Base-by-base conservation (phyloP, 331 rosid genomes). In the Malus hybrid region DNA sequence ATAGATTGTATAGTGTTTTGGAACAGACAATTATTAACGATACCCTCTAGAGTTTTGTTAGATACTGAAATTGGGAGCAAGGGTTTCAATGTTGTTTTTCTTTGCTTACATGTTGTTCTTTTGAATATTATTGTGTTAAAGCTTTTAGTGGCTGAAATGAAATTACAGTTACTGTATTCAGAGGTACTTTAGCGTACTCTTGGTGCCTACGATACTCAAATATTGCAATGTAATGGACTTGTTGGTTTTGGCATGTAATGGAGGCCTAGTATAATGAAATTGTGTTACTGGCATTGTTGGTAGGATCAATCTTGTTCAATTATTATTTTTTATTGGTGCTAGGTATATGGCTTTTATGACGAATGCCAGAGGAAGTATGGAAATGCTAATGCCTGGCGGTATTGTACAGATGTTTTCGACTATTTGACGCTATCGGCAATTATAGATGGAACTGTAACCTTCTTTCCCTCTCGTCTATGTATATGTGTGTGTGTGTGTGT, bases 331-430 rank as follows among this genome's bases (percentile, higher is more conserved):
- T 10, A 7, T 61, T 32, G 74, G 55, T 70, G 55, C 50, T 65
- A 93, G 98, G 98, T 93, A 42, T 93, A 93, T 85, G 98, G 98
- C 39, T 93, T 93, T 81, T 93, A 93, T 78, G 98, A 93, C 59
- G 98, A 93, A 82, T 93, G 98, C 87, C 98, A 93, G 83, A 89
- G 98, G 81, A 93, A 93, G 96, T 93, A 93, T 62, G 98, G 98
- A 70, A 93, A 93, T 80, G 97, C 98, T 39, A 93, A 93, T 87
- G 98, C 97, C 27, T 93, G 98, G 98, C 91, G 98, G 65, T 93
- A 93, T 79, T 93, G 98, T 86, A 93, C 98, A 78, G 98, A 93
- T 80, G 98, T 91, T 82, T 93, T 93, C 46, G 98, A 93, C 89
- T 93, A 91, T 84, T 86, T 93, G 75, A 93, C 97, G 16, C 94